phyloP scores from a whole-genome alignment of 1,284 basidiomycete species.

The Mycena citricolor region DNA sequence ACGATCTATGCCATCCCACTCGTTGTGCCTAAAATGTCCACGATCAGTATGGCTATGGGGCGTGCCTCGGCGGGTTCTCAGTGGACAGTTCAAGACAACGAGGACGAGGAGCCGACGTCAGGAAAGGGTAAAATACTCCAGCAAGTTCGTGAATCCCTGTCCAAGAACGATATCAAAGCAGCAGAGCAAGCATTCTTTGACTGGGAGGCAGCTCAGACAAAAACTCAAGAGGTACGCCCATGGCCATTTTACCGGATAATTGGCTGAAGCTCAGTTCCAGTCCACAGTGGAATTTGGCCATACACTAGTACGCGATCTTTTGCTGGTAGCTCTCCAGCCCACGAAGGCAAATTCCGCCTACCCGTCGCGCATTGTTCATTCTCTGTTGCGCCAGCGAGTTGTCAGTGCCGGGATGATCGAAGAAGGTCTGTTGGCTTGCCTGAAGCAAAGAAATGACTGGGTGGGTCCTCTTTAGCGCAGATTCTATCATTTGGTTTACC shows the following conservation, averaged over 20 bases:
- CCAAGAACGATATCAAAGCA: conserved; percentile 31
- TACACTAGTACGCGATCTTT: conserved; percentile 55
- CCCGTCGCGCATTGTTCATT: conserved; percentile 52
- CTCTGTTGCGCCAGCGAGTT: conserved; percentile 51
- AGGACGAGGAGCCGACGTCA: conserved; percentile 12
- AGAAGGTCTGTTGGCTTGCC: conserved; percentile 50
- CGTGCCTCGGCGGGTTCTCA: conserved; percentile 73
- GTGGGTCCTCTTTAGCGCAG: conserved; percentile 45
- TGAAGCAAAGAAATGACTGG: conserved; percentile 63
- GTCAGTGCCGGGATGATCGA: conserved; percentile 62
- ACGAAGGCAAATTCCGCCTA: conserved; percentile 40
- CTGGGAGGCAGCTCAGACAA: conserved; percentile 42
- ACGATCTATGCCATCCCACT: conserved; percentile 60
- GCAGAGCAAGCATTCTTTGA: conserved; percentile 52
- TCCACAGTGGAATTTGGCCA: conserved; percentile 36
- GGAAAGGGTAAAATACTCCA: conserved; percentile 7
- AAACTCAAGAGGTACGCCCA: conserved; percentile 9
- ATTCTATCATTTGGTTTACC: neutral
- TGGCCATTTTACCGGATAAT: neutral
- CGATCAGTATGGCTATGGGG: conserved; percentile 15
- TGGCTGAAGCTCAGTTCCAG: conserved; percentile 9
- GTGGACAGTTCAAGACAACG: conserved; percentile 35
- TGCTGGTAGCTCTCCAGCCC: conserved; percentile 48
- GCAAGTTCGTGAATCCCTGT: conserved; percentile 23
- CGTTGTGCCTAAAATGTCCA: conserved; percentile 36